Conservation (phyloP, 1,139 yeast genomes). For the Scheffersomyces segobiensis region DNA sequence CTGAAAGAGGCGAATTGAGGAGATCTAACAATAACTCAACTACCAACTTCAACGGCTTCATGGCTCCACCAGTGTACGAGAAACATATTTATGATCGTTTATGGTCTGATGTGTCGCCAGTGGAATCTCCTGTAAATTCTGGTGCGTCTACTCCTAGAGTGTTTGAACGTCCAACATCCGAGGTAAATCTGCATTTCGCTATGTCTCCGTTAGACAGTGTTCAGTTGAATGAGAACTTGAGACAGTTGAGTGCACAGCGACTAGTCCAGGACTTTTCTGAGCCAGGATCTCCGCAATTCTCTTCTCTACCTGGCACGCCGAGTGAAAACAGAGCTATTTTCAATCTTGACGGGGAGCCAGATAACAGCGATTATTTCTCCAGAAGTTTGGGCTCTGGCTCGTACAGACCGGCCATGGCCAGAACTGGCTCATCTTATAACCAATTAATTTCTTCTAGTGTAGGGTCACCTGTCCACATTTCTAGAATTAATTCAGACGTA, state of each 20-base stretch:
- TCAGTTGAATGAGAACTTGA: constrained; percentile 53
- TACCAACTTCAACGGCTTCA: constrained; percentile 44
- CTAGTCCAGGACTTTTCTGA: constrained; percentile 32
- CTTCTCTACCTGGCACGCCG: constrained; percentile 7
- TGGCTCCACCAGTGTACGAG: constrained; percentile 91
- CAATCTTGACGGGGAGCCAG: constrained; percentile 39
- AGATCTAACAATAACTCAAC: constrained; percentile 30
- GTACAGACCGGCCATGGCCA: constrained; percentile 8
- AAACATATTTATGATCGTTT: constrained; percentile 82
- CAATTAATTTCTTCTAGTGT: constrained; percentile 32
- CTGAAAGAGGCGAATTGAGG: constrained; percentile 2
- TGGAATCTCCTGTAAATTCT: constrained; percentile 55
- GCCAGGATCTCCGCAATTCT: constrained; percentile 1
- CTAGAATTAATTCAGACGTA: constrained; percentile 55
- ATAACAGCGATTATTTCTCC: constrained; percentile 20
- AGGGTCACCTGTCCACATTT: constrained; percentile 58
- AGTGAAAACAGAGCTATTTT: constrained; percentile 39
- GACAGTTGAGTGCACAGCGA: constrained; percentile 53
- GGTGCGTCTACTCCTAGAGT: constrained; percentile 53
- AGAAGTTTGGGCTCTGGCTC: constrained; percentile 5
- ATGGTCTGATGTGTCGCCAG: constrained; percentile 69
- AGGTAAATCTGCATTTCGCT: constrained; percentile 28
- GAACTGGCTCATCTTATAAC: constrained; percentile 11
- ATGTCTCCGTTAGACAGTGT: constrained; percentile 46
- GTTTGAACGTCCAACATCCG: constrained; percentile 10